phyloP scores from a whole-genome alignment of 768 basidiomycete genomes.

The Baorangia bicolor region DNA sequence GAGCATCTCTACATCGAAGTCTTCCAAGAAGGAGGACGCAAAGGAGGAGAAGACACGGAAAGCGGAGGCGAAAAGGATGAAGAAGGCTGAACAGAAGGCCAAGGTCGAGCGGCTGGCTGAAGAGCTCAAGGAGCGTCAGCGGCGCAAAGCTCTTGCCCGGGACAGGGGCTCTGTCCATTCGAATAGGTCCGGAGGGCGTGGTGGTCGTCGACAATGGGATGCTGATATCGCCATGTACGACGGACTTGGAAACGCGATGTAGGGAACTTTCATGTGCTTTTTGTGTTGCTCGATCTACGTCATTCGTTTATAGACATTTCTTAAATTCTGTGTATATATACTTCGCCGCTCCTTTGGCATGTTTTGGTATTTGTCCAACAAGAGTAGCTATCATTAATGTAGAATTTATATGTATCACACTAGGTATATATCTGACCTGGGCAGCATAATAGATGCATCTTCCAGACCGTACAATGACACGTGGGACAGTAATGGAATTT shows the following conservation, averaged over 20 bases:
- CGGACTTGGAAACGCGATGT: constrained; percentile 27
- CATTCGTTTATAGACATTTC: constrained; percentile 16
- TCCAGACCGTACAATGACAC: constrained; percentile 1
- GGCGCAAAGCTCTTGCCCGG: constrained; percentile 28
- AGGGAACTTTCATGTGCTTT: constrained; percentile 12
- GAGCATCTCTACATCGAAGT: constrained; percentile 9
- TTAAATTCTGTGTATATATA: constrained; percentile 16
- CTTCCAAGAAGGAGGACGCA: constrained; percentile 24
- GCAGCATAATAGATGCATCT: constrained; percentile 6
- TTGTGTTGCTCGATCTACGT: constrained; percentile 17
- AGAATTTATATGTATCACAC: constrained; percentile 27
- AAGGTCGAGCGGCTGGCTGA: constrained; percentile 44
- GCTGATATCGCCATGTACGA: constrained; percentile 32
- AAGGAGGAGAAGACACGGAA: constrained; percentile 44
- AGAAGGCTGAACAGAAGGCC: constrained; percentile 42
- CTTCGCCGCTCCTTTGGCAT: constrained; percentile 11
- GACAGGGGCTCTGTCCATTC: constrained; percentile 35
- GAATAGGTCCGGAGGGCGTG: constrained; percentile 17
- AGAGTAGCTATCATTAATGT: constrained; percentile 28
- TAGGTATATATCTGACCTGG: constrained; percentile 16
- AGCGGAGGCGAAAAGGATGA: constrained; percentile 42
- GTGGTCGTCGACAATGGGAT: constrained; percentile 22
- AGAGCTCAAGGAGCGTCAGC: constrained; percentile 41
- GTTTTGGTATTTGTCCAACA: constrained; percentile 11
- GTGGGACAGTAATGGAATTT: background rate